Evolutionary conservation across 495 filamentous ascomycete species (phyloP).

Genomic region (Penicillium simplicissimum): DNA sequence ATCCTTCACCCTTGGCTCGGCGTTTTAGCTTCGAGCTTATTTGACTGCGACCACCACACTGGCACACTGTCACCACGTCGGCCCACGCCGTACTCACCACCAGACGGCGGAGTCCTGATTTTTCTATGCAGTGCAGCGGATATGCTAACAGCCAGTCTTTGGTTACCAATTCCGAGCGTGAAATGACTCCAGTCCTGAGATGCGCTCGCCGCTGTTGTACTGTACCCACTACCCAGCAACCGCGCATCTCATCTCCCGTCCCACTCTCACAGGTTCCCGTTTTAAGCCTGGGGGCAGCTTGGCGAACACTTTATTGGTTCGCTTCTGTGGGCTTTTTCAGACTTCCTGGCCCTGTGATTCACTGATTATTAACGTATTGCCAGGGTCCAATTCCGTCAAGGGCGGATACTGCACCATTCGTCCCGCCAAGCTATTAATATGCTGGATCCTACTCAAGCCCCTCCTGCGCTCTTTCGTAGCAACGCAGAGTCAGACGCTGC

Average conservation of each 20-base stretch:
- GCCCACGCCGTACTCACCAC: neutral
- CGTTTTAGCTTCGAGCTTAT: constrained; percentile 12
- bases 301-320: constrained; percentile 14
- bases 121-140: neutral
- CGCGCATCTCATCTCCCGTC: neutral
- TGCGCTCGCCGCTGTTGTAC: neutral
- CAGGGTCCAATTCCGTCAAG: constrained; percentile 9
- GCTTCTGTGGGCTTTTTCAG: constrained; percentile 2
- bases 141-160: neutral
- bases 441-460: neutral
- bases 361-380: too few relatives aligned
- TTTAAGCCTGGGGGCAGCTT: constrained; percentile 9
- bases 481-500: neutral
- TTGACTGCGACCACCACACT: constrained; percentile 3
- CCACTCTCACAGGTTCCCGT: neutral
- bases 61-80: too few relatives aligned
- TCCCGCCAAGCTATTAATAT: constrained; percentile 17
- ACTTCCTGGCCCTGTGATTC: neutral
- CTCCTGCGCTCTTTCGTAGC: constrained; percentile 1
- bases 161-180: neutral
- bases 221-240: neutral
- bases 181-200: neutral
- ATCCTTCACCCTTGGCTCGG: constrained; percentile 3
- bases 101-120: neutral
- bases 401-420: neutral